A percentile compares a stretch with the other conserved stretches of the same genome.
Conservation (phyloP, 2,329 filamentous ascomycete species). For the Fusarium poae region DNA sequence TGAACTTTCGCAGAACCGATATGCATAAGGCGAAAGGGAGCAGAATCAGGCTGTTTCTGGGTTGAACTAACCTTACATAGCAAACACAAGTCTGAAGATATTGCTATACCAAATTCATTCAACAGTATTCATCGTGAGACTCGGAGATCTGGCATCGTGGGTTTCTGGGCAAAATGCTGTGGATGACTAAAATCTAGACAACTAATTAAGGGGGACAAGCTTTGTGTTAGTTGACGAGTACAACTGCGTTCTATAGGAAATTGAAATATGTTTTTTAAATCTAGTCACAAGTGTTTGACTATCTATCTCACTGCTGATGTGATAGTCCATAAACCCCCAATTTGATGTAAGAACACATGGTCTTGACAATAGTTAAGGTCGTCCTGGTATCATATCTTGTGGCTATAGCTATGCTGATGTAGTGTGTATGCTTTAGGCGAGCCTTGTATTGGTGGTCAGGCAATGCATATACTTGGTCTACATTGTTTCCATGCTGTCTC, state of each 20-base stretch:
- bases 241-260: background rate
- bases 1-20: background rate
- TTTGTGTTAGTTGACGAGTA: background rate
- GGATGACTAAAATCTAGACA: background rate
- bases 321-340: background rate
- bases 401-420: background rate
- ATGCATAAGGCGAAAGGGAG: background rate
- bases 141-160: background rate
- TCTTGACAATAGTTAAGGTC: background rate
- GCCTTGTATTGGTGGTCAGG: background rate
- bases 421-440: background rate
- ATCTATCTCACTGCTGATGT: background rate
- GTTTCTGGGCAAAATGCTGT: background rate
- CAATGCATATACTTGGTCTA: background rate
- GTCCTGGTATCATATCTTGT: background rate
- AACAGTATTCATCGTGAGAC: background rate
- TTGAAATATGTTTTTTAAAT: background rate
- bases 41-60: background rate
- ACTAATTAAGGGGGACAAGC: background rate
- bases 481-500: background rate
- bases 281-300: background rate
- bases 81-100: constrained; percentile 1
- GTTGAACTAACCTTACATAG: constrained; percentile 6
- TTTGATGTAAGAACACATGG: background rate
- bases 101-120: constrained; percentile 9